A percentile compares a stretch with the other conserved stretches of the same genome.
phyloP scores from a whole-genome alignment of 495 filamentous ascomycete species.

The Massariosphaeria phaeospora region DNA sequence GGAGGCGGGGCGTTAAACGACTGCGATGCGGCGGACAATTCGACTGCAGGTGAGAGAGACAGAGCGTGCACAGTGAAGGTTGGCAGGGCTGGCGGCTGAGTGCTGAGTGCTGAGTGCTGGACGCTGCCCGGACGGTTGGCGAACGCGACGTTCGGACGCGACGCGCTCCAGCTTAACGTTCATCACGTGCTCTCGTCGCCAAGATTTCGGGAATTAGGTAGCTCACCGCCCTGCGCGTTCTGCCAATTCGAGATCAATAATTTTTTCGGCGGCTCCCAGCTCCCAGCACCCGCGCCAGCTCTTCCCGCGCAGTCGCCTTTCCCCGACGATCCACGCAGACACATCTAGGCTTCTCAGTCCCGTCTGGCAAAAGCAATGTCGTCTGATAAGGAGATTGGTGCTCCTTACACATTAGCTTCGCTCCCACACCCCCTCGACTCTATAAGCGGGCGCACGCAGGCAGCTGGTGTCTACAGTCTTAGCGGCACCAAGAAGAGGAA shows the following conservation, averaged over 20 bases:
- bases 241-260: slow-evolving; percentile 10
- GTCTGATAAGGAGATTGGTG: slow-evolving; percentile 31
- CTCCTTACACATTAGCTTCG: slow-evolving; percentile 38
- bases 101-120: background rate
- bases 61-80: background rate
- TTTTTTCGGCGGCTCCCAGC: background rate
- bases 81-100: background rate
- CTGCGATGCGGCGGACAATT: background rate
- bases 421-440: slow-evolving; percentile 35
- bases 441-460: slow-evolving; percentile 32
- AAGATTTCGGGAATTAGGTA: slow-evolving; percentile 3
- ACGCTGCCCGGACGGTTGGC: background rate
- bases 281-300: slow-evolving; percentile 3
- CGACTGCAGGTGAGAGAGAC: background rate
- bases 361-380: slow-evolving; percentile 31
- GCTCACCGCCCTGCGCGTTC: slow-evolving; percentile 8
- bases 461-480: slow-evolving; percentile 56
- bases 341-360: background rate
- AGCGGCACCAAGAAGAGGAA: slow-evolving; percentile 76
- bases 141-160: slow-evolving; percentile 1
- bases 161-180: background rate
- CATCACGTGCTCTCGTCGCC: slow-evolving; percentile 4
- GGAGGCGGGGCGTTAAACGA: background rate
- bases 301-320: no score
- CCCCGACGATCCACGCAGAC: slow-evolving; percentile 29